Conservation (phyloP, 306 rosid species). For the Trifolium dubium region DNA sequence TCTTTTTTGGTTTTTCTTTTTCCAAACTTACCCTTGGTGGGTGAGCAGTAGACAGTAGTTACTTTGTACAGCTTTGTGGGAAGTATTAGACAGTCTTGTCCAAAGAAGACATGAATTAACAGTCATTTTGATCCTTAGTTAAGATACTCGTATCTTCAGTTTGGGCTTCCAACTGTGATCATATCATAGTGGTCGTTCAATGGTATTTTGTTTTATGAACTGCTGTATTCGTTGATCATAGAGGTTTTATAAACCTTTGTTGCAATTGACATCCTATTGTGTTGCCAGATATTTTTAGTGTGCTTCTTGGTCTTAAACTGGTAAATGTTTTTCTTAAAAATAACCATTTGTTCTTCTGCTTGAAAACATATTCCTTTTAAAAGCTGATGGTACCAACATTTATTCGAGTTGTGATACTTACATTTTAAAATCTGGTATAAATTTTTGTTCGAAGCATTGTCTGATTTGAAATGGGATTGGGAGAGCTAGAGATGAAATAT, state of each 20-base stretch:
- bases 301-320: background rate
- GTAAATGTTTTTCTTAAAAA: background rate
- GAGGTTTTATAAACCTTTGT: background rate
- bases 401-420: background rate
- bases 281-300: background rate
- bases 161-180: background rate
- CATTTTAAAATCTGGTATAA: background rate
- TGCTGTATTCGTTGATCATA: background rate
- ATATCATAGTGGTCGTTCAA: no score
- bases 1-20: background rate
- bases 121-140: background rate
- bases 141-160: background rate
- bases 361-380: background rate
- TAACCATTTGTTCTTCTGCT: background rate
- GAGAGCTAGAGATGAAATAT: background rate
- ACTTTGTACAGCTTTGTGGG: constrained; percentile 38
- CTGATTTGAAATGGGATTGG: background rate
- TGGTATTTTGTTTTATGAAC: no score
- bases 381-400: no score
- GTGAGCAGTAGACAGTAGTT: constrained; percentile 26
- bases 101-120: constrained; percentile 1
- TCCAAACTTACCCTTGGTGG: background rate
- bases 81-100: constrained; percentile 27
- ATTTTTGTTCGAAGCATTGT: background rate
- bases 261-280: background rate